Base-by-base conservation (phyloP, 192 early-diverging fungal species). In the Coemansia asiatica region DNA sequence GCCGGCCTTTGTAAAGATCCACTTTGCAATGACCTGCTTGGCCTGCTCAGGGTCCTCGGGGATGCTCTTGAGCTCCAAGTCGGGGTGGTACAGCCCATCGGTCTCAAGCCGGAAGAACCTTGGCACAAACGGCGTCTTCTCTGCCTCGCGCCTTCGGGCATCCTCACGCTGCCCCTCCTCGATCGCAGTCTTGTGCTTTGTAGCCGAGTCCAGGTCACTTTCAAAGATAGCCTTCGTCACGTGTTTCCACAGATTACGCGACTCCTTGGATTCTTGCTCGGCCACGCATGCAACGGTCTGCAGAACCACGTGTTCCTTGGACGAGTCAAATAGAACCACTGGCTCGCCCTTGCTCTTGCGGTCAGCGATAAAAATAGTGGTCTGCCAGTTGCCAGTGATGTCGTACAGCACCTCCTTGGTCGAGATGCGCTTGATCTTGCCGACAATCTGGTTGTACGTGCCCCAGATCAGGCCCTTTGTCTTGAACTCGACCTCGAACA, bases 341-440 rank as follows among this genome's bases (percentile, higher is more conserved):
- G 89, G 88, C 33, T 81, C 84, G 31, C 33, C 64, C 47, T 49
- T 64, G 36, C 64, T 61, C 48, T 55, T 69, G 18, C 27, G 29
- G 40, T 72, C 66, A 31, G 66, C 60, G 21, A 82, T 77, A 55
- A 71, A 69, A 29, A 94, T 87, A 27, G 83, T 76, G 19, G 89
- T 88, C 19, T 90, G 87, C 96, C 96, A 98, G 66, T 90, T 90
- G 27, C 96, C 96, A n/a, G 80, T 80, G 56, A 97, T 87, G n/a
- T 90, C 90, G 63, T 89, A 91, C 35, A 97, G 76, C 0, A 68
- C 73, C 67, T 95, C 89, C 8, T 84, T 85, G n/a, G 90, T 88
- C 5, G 89, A 87, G 36, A 86, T 86, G 56, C 83, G 83, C 59
- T 88, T 90, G 74, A 97, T 94, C 48, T 92, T 91, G 70, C 92